phyloP scores from a whole-genome alignment of 768 basidiomycete genomes.

The Tulasnella sp. region DNA sequence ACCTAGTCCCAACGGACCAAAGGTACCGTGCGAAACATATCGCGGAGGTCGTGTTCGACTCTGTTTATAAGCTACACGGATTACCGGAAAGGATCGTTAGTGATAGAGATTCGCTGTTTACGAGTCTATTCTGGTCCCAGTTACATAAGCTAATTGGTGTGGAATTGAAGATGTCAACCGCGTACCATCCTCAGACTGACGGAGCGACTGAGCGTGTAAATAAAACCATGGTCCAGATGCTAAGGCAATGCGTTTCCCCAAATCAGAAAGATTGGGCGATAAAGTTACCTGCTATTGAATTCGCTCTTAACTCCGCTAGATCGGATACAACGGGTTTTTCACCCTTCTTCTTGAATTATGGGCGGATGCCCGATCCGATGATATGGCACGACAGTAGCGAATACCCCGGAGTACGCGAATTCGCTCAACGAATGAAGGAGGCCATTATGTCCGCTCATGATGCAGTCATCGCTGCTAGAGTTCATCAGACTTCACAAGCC shows the following conservation, averaged over 20 bases:
- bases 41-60: too few relatives aligned
- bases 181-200: slow-evolving; percentile 41
- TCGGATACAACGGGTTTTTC: slow-evolving; percentile 46
- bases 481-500: slow-evolving; percentile 39
- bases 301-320: slow-evolving; percentile 47
- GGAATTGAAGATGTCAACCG: slow-evolving; percentile 38
- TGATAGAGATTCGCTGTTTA: slow-evolving; percentile 41
- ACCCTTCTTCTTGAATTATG: too few relatives aligned
- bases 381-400: too few relatives aligned
- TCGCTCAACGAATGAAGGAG: too few relatives aligned
- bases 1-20: slow-evolving; percentile 39
- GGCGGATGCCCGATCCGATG: too few relatives aligned
- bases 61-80: slow-evolving; percentile 39
- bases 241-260: too few relatives aligned
- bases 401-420: too few relatives aligned
- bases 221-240: too few relatives aligned
- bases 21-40: slow-evolving; percentile 39
- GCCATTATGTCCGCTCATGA: too few relatives aligned
- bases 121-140: slow-evolving; percentile 38
- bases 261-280: too few relatives aligned
- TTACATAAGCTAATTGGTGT: slow-evolving; percentile 34
- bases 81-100: slow-evolving; percentile 40
- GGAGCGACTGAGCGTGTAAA: slow-evolving; percentile 39
- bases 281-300: slow-evolving; percentile 45
- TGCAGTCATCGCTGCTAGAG: too few relatives aligned